Percentiles rank a stretch among this genome's conserved stretches.
Conservation (phyloP, 2,329 filamentous ascomycete genomes). For the Claviceps monticola region DNA sequence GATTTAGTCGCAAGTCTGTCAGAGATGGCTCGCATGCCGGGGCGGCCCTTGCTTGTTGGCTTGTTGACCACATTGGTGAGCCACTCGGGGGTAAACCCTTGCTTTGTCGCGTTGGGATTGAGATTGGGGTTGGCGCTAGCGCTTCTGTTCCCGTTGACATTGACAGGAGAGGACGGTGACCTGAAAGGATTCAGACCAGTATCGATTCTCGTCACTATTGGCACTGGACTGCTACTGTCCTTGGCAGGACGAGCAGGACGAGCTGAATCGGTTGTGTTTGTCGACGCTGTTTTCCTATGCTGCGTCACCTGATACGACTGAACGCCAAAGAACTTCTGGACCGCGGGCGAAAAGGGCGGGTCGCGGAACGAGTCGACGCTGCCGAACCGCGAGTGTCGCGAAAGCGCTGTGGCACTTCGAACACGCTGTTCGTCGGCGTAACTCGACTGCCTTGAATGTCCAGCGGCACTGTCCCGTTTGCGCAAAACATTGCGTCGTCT, state of each 20-base stretch:
- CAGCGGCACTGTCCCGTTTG: conserved; percentile 49
- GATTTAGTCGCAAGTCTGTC: conserved; percentile 52
- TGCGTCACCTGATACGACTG: conserved; percentile 18
- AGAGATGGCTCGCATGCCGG: conserved; percentile 73
- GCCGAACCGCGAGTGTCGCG: conserved; percentile 63
- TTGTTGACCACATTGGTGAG: conserved; percentile 36
- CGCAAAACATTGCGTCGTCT: conserved; percentile 66
- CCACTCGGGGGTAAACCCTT: conserved; percentile 40
- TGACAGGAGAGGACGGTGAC: conserved; percentile 26
- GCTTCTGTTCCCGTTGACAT: conserved; percentile 18
- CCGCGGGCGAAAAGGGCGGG: conserved; percentile 42
- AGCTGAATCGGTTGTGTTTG: conserved; percentile 40
- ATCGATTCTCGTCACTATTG: conserved; percentile 48
- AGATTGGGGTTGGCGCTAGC: conserved; percentile 13
- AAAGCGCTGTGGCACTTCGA: conserved; percentile 50
- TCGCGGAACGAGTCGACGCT: conserved; percentile 66
- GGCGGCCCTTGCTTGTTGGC: conserved; percentile 34
- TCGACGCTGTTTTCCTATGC: conserved; percentile 48
- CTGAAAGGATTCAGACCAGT: conserved; percentile 24
- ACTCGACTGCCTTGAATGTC: conserved; percentile 59
- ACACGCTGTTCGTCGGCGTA: conserved; percentile 61
- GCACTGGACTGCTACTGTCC: conserved; percentile 29
- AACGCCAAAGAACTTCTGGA: conserved; percentile 56
- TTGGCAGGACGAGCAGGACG: conserved; percentile 38
- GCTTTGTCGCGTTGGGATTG: conserved; percentile 17